A percentile compares a stretch with the other conserved stretches of the same genome.
These are phyloP conservation scores for Gonapodya sp. DNA, from an alignment of 192 early-diverging fungal species.

Conservation along the genomic window DNA sequence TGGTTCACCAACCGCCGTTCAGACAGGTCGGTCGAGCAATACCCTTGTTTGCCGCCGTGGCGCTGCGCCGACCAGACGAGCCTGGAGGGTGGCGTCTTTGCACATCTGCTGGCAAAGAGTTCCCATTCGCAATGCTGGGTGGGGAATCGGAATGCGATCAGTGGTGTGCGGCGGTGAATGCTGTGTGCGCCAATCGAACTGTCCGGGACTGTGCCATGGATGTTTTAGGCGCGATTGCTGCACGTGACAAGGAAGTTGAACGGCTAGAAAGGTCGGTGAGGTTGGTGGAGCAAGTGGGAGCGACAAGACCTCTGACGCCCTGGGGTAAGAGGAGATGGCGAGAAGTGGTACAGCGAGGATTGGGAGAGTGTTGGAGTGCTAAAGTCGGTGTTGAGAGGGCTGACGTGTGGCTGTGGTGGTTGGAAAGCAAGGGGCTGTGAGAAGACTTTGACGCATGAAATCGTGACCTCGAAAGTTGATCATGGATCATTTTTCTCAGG, in stretches of 20 bases:
- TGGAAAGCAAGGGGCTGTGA: background rate
- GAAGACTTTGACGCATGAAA: too few relatives aligned
- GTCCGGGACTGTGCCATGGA: background rate
- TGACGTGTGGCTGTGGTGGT: background rate
- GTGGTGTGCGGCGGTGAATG: background rate
- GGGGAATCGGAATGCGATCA: background rate
- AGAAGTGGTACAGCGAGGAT: background rate
- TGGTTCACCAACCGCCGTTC: background rate
- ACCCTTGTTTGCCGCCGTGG: background rate
- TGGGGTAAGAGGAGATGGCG: background rate
- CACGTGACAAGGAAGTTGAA: background rate
- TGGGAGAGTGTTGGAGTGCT: background rate
- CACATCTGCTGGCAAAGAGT: background rate
- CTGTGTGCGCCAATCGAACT: background rate
- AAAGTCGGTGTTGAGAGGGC: background rate
- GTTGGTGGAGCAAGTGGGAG: background rate
- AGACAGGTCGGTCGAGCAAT: background rate
- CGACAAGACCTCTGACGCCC: background rate
- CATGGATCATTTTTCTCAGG: too few relatives aligned
- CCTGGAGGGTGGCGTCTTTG: background rate
- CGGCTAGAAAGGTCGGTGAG: background rate
- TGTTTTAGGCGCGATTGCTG: background rate
- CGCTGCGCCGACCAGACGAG: background rate
- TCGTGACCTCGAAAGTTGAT: too few relatives aligned
- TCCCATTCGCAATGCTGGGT: background rate